Evolutionary conservation across 768 basidiomycete genomes (phyloP).

Genomic region (Leccinum fibrillosum): DNA sequence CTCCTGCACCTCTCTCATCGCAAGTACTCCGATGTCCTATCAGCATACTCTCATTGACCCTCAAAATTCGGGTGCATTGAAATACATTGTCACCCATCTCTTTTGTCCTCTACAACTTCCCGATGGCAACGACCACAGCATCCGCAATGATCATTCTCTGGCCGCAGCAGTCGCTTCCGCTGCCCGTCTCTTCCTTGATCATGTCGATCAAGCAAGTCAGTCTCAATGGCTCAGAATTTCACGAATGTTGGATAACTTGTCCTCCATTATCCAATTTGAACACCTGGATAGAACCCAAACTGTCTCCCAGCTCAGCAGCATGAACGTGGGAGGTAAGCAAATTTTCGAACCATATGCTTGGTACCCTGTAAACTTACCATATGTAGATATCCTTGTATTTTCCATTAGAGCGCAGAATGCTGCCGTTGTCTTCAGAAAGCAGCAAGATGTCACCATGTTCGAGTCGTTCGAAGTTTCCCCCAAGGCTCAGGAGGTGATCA

Average conservation of each 20-base stretch:
- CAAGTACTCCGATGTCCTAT: not conserved
- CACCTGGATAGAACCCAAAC: slow-evolving; percentile 8
- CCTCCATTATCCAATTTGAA: slow-evolving; percentile 7
- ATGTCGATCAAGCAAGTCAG: not conserved
- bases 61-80: not conserved
- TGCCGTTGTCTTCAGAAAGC: slow-evolving; percentile 37
- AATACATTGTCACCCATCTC: slow-evolving; percentile 37
- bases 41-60: not conserved
- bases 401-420: slow-evolving; percentile 46
- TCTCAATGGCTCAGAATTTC: not conserved
- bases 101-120: slow-evolving; percentile 41
- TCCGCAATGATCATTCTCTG: slow-evolving; percentile 26
- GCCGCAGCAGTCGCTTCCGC: slow-evolving; percentile 16
- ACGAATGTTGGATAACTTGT: not conserved
- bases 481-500: slow-evolving; percentile 31
- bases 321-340: slow-evolving; percentile 8
- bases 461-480: slow-evolving; percentile 48
- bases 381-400: slow-evolving; percentile 37
- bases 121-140: slow-evolving; percentile 23
- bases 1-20: not conserved
- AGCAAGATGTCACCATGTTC: slow-evolving; percentile 22
- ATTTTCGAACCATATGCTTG: not conserved
- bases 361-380: not conserved
- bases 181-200: slow-evolving; percentile 15
- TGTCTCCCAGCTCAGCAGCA: slow-evolving; percentile 5